Evolutionary conservation across 164 flowering plant species (phyloP).

Genomic region (Kingdonia uniflora): DNA sequence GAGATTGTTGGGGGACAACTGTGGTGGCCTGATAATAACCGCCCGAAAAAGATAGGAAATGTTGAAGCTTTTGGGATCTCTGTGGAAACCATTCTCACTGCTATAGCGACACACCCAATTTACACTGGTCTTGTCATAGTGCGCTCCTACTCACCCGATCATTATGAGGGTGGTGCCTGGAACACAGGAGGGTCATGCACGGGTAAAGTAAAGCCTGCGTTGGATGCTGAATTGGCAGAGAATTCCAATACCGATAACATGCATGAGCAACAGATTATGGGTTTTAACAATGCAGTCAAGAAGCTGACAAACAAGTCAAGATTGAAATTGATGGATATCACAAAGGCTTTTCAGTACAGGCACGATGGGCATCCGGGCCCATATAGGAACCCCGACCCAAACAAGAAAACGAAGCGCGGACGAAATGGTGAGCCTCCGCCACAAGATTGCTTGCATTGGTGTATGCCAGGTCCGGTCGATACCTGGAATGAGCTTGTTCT

Average conservation of each 20-base stretch:
- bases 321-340: slow-evolving; percentile 54
- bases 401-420: slow-evolving; percentile 8
- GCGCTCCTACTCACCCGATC: slow-evolving; percentile 80
- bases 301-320: slow-evolving; percentile 10
- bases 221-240: slow-evolving; percentile 15
- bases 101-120: slow-evolving; percentile 33
- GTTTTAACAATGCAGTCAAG: slow-evolving; percentile 31
- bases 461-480: slow-evolving; percentile 90
- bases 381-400: slow-evolving; percentile 26
- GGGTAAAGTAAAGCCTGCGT: slow-evolving; percentile 1
- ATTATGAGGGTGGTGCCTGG: slow-evolving; percentile 85
- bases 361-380: slow-evolving; percentile 82
- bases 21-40: slow-evolving; percentile 22
- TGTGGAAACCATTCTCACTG: slow-evolving; percentile 25
- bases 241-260: slow-evolving; percentile 33
- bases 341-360: slow-evolving; percentile 70
- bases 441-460: slow-evolving; percentile 88
- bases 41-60: slow-evolving; percentile 6
- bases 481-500: slow-evolving; percentile 45
- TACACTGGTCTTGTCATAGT: slow-evolving; percentile 33
- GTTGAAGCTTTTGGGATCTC: slow-evolving; percentile 15
- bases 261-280: slow-evolving; percentile 46
- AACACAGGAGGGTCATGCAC: slow-evolving; percentile 64
- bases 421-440: slow-evolving; percentile 60
- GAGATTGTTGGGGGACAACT: slow-evolving; percentile 18